Evolutionary conservation across 78 protist genomes (phyloP).

Genomic region (Capsaspora owczarzaki): DNA sequence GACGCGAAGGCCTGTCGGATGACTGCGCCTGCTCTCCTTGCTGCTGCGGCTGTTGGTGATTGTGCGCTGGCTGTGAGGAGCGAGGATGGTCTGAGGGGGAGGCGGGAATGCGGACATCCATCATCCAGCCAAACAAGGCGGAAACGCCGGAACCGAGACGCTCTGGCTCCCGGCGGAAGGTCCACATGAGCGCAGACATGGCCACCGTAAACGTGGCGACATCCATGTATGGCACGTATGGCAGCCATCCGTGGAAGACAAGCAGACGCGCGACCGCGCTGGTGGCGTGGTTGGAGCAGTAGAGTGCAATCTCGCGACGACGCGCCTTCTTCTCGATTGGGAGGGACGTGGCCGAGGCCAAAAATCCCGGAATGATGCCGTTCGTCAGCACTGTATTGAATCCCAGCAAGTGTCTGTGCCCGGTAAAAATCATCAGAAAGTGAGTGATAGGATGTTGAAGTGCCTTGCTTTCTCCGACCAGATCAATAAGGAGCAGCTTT

Average conservation of each 20-base stretch:
- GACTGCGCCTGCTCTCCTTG: too few relatives aligned
- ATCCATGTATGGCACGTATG: neutral
- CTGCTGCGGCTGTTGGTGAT: too few relatives aligned
- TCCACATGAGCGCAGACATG: neutral
- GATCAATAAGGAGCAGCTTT: neutral
- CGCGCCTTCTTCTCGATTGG: neutral
- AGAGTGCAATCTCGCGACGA: neutral
- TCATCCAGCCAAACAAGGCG: too few relatives aligned
- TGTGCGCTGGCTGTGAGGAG: too few relatives aligned
- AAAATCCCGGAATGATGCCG: neutral
- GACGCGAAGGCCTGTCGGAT: too few relatives aligned
- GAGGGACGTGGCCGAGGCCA: neutral
- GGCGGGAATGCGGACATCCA: too few relatives aligned
- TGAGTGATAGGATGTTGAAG: too few relatives aligned
- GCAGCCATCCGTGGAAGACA: neutral
- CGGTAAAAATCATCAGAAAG: neutral
- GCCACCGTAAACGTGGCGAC: neutral
- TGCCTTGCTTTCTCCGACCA: too few relatives aligned
- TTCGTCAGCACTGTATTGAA: neutral
- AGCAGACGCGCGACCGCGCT: neutral
- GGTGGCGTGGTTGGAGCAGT: neutral
- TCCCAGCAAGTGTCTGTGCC: neutral
- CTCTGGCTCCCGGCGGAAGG: neutral
- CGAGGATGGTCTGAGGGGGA: too few relatives aligned
- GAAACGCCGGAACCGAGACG: neutral